phyloP scores from a whole-genome alignment of 176 grass and related monocot genomes.

The Echinochloa phyllopogon region DNA sequence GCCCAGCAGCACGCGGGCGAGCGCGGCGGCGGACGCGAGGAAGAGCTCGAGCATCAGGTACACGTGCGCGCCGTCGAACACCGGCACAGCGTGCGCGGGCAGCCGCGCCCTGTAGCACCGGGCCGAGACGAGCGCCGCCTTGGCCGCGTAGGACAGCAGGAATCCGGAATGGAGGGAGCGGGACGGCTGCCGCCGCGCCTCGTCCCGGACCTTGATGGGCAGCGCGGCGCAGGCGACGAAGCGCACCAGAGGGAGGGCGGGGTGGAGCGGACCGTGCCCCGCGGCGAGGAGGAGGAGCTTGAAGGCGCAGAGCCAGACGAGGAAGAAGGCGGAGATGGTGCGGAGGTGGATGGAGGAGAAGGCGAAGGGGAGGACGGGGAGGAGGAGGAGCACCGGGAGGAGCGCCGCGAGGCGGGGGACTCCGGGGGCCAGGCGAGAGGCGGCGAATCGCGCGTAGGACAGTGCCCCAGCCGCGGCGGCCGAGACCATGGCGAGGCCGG shows the following conservation, averaged over 20 bases:
- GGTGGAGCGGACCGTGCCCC: constrained; percentile 54
- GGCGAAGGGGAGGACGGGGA: constrained; percentile 62
- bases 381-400: constrained; percentile 56
- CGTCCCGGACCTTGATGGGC: constrained; percentile 49
- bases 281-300: constrained; percentile 70
- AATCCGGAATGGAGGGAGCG: neutral
- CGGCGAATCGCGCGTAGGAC: constrained; percentile 58
- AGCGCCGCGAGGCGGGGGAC: constrained; percentile 47
- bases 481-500: constrained; percentile 29
- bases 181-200: neutral
- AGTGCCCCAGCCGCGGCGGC: constrained; percentile 36
- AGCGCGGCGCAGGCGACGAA: constrained; percentile 63
- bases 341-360: constrained; percentile 73
- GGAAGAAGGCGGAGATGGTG: constrained; percentile 71
- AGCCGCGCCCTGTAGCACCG: constrained; percentile 36
- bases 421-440: constrained; percentile 48
- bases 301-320: constrained; percentile 71
- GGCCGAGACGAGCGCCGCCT: constrained; percentile 52
- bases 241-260: constrained; percentile 43
- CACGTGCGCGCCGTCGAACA: constrained; percentile 58
- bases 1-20: constrained; percentile 46
- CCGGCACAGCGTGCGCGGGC: constrained; percentile 36
- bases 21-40: constrained; percentile 51
- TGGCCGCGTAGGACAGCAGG: constrained; percentile 46
- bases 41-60: constrained; percentile 70